These are phyloP conservation scores for Parachlorella kessleri DNA, from an alignment of 139 green algal genomes.

Conservation along the genomic window DNA sequence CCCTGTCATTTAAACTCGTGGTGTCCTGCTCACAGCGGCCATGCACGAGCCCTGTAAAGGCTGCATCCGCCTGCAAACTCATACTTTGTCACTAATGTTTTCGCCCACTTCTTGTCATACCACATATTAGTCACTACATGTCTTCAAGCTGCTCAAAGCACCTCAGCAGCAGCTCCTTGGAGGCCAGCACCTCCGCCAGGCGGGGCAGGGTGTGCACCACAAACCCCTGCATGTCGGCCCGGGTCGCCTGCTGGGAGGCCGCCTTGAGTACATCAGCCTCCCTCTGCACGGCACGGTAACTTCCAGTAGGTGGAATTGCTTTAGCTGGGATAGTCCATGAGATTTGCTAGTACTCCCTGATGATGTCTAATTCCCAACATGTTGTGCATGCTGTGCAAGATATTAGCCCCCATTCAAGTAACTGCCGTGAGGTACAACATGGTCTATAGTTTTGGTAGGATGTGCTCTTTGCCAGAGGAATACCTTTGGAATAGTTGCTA, in stretches of 20 bases:
- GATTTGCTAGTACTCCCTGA: neutral
- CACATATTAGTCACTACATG: neutral
- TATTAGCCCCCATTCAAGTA: too few species aligned
- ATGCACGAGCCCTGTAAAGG: too few species aligned
- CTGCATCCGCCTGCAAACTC: too few species aligned
- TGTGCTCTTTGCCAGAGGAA: too few species aligned
- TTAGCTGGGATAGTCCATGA: too few species aligned
- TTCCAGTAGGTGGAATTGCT: too few species aligned
- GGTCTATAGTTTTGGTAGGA: too few species aligned
- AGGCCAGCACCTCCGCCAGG: conserved; percentile 11
- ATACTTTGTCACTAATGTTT: neutral
- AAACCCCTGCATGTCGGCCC: neutral
- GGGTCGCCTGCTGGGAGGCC: neutral
- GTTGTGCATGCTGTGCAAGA: too few species aligned
- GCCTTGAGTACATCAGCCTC: neutral
- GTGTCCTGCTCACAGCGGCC: neutral
- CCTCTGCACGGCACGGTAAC: too few species aligned
- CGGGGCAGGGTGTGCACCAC: neutral
- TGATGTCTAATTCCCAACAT: neutral
- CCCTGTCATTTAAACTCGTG: too few species aligned
- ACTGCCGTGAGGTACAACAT: too few species aligned
- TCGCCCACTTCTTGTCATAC: neutral
- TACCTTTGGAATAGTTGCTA: neutral
- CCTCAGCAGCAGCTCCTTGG: neutral
- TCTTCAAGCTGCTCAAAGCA: conserved; percentile 11